phyloP scores from a whole-genome alignment of 768 basidiomycete genomes.

The Kwoniella sp. region DNA sequence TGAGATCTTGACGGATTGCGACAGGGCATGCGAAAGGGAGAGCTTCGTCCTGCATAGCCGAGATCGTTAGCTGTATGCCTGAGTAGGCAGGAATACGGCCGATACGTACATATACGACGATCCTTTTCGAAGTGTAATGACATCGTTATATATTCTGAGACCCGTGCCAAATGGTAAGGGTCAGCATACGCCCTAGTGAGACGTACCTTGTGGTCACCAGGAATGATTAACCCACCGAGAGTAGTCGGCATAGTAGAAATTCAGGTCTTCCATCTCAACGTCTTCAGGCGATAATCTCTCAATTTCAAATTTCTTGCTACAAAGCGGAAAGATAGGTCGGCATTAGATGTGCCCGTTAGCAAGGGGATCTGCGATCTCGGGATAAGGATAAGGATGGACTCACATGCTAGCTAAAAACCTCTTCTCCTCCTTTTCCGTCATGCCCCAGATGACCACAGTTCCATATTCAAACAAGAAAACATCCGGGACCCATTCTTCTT shows the following conservation, averaged over 20 bases:
- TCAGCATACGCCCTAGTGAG: not conserved
- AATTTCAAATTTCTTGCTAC: constrained; percentile 88
- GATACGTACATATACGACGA: constrained; percentile 90
- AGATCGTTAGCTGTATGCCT: too few relatives aligned
- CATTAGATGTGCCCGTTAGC: too few relatives aligned
- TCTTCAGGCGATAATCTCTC: constrained; percentile 83
- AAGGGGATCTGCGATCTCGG: too few relatives aligned
- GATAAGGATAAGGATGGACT: too few relatives aligned
- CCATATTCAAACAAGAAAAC: constrained; percentile 93
- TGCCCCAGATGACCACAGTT: constrained; percentile 95
- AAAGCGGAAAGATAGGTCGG: constrained; percentile 8
- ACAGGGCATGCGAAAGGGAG: constrained; percentile 88
- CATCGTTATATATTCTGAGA: constrained; percentile 89
- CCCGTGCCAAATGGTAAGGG: not conserved
- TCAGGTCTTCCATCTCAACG: constrained; percentile 93
- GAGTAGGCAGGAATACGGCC: too few relatives aligned
- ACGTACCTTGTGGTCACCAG: not conserved
- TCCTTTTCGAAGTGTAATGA: constrained; percentile 86
- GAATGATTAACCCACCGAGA: constrained; percentile 68
- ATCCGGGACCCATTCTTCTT: constrained; percentile 61
- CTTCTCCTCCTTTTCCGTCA: constrained; percentile 90
- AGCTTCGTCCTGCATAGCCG: constrained; percentile 92
- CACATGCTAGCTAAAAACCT: constrained; percentile 87
- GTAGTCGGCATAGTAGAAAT: constrained; percentile 96
- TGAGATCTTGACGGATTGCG: constrained; percentile 96